phyloP scores from a whole-genome alignment of 345 rosid genomes.

The Ceriops zippeliana region DNA sequence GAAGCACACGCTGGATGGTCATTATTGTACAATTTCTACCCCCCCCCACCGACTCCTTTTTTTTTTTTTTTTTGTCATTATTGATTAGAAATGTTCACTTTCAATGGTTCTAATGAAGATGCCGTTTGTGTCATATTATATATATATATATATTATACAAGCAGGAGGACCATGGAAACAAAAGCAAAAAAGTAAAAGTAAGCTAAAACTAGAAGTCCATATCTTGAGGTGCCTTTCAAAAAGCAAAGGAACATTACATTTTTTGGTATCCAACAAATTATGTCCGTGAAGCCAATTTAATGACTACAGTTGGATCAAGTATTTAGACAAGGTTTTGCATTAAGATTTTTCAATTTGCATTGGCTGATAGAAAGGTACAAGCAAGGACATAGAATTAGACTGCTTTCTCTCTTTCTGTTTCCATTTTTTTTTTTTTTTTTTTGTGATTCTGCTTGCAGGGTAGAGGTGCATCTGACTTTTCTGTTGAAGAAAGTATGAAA shows the following conservation, averaged over 20 bases:
- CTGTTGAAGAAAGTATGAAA: not conserved
- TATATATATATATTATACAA: not conserved
- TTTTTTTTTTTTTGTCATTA: not conserved
- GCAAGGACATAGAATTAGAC: not conserved
- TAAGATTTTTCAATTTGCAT: constrained; percentile 12
- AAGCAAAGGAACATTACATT: not conserved
- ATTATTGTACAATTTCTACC: not conserved
- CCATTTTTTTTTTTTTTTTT: no score
- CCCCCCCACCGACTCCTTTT: not conserved
- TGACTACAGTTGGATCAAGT: not conserved
- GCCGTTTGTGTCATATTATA: not conserved
- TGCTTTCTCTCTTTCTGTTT: not conserved
- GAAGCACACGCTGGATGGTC: not conserved
- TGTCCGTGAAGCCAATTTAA: not conserved
- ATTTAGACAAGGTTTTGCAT: not conserved
- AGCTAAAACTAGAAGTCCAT: not conserved
- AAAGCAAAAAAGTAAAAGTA: not conserved
- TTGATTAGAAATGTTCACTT: constrained; percentile 12
- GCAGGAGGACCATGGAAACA: not conserved
- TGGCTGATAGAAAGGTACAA: constrained; percentile 10
- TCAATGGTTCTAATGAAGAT: constrained; percentile 10
- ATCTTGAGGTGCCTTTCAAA: not conserved
- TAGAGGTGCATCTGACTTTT: not conserved
- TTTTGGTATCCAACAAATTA: not conserved
- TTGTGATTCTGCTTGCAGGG: not conserved